Percentiles rank a stretch among this genome's conserved stretches.
phyloP scores from a whole-genome alignment of 371 early-diverging fungal genomes.

The Capillidium heterosporum region DNA sequence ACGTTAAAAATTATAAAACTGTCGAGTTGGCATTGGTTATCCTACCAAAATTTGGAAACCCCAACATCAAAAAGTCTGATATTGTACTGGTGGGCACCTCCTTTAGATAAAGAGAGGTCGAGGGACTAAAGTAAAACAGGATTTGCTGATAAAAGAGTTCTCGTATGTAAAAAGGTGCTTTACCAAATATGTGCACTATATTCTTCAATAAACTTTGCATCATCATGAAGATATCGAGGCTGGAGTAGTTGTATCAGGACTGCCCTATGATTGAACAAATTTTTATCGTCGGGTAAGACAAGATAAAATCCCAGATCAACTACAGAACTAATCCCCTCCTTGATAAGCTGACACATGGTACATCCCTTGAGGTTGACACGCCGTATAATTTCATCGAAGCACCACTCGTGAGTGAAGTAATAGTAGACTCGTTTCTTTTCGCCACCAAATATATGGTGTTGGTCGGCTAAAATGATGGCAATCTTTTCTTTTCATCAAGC shows the following conservation, averaged over 20 bases:
- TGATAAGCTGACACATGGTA: constrained; percentile 32
- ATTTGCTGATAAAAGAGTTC: background rate
- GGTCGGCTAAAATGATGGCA: constrained; percentile 25
- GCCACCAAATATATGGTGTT: constrained; percentile 43
- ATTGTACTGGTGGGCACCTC: background rate
- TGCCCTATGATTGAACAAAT: background rate
- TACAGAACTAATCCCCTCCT: constrained; percentile 22
- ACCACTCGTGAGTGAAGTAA: constrained; percentile 48
- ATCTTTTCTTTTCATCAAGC: constrained; percentile 11
- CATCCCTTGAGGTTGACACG: constrained; percentile 31
- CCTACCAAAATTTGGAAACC: background rate
- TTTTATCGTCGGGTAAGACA: background rate
- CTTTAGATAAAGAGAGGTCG: background rate
- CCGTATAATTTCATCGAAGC: constrained; percentile 43
- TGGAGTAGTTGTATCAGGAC: background rate
- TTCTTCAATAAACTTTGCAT: background rate
- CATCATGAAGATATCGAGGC: background rate
- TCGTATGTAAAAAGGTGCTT: too few relatives aligned
- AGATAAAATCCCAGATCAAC: constrained; percentile 29
- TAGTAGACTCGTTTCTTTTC: constrained; percentile 31
- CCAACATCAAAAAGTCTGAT: background rate
- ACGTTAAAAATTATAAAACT: background rate
- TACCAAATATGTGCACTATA: background rate
- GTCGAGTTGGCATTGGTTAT: background rate
- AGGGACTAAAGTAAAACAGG: background rate